Evolutionary conservation across 148 eudicot species (phyloP).

Genomic region (Hydrangea macrophylla): DNA sequence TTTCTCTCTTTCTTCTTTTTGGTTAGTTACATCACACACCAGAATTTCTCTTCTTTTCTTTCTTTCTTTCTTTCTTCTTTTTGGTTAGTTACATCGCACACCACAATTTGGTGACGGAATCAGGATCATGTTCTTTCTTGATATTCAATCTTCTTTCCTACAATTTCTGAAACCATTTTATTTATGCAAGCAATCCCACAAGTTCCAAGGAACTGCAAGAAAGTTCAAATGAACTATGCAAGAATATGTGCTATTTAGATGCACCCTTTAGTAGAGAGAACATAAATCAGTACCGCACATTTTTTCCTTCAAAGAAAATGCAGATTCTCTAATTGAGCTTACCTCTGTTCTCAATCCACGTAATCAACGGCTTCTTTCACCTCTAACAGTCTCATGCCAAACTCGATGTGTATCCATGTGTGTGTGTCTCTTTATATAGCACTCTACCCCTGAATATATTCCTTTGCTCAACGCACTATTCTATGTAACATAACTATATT

Average conservation of each 20-base stretch:
- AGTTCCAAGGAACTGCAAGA: not conserved
- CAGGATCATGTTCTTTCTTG: not conserved
- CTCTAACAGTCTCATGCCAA: not conserved
- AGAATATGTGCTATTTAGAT: not conserved
- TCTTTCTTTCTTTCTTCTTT: too few species aligned
- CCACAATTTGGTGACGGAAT: not conserved
- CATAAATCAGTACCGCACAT: too few species aligned
- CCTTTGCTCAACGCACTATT: not conserved
- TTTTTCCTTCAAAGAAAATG: too few species aligned
- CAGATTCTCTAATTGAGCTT: not conserved
- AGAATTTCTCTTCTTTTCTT: too few species aligned
- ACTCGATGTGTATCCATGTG: too few species aligned
- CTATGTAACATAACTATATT: not conserved
- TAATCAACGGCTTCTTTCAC: not conserved
- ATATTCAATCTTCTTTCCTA: not conserved
- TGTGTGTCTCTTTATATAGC: too few species aligned
- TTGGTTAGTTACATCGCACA: too few species aligned
- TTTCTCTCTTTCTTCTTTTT: too few species aligned
- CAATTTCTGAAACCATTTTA: not conserved
- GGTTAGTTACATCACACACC: too few species aligned
- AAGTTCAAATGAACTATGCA: not conserved
- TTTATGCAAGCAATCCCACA: not conserved
- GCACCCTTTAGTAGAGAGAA: not conserved
- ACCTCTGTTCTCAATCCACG: not conserved
- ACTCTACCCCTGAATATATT: not conserved